Conservation (phyloP, 2,329 filamentous ascomycete genomes). For the Verticillium albo-atrum region DNA sequence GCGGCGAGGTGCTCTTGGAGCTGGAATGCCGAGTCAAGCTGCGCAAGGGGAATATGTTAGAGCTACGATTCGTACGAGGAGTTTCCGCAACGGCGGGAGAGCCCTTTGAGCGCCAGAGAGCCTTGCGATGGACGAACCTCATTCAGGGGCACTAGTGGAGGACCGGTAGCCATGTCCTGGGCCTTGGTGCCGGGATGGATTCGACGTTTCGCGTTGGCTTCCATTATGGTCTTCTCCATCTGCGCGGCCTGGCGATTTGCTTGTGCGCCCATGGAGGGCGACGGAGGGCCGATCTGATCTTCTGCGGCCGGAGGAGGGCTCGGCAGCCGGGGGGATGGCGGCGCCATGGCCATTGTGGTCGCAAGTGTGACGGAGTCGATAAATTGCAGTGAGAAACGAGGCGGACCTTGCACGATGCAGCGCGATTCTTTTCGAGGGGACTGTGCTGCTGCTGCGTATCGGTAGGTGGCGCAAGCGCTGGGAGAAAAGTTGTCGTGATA, state of each 20-base stretch:
- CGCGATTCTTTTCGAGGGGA: neutral
- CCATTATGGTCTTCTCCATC: conserved; percentile 59
- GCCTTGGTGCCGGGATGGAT: conserved; percentile 91
- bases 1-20: conserved; percentile 96
- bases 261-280: conserved; percentile 56
- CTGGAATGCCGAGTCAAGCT: conserved; percentile 97
- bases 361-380: neutral
- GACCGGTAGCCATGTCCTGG: conserved; percentile 89
- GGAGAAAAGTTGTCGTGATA: neutral
- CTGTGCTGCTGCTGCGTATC: neutral
- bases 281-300: conserved; percentile 81
- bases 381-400: neutral
- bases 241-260: conserved; percentile 55
- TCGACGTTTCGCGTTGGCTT: conserved; percentile 72
- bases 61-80: neutral
- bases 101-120: neutral
- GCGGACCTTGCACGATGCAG: neutral
- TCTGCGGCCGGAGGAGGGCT: conserved; percentile 93
- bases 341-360: conserved; percentile 51
- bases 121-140: conserved; percentile 54
- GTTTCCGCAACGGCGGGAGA: neutral
- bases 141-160: conserved; percentile 77
- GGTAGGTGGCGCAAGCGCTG: neutral
- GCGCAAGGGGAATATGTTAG: conserved; percentile 9
- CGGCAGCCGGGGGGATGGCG: conserved; percentile 86